phyloP scores from a whole-genome alignment of 345 rosid species.

The Geranium rotundifolium region DNA sequence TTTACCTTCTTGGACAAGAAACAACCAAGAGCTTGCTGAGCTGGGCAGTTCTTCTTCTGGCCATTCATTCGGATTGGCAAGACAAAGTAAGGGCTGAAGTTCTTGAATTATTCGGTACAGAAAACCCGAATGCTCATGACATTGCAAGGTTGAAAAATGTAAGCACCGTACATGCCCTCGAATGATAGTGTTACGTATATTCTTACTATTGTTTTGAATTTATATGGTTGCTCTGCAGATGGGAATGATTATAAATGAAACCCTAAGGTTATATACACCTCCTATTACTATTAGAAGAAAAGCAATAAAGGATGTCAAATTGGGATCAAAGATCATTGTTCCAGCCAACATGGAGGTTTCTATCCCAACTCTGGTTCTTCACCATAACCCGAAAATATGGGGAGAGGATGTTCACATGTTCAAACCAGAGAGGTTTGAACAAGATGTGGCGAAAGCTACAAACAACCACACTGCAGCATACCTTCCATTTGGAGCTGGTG shows the following conservation, averaged over 20 bases:
- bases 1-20: slow-evolving; percentile 26
- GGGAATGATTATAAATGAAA: slow-evolving; percentile 20
- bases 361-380: slow-evolving; percentile 18
- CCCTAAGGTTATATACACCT: slow-evolving; percentile 31
- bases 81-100: no score
- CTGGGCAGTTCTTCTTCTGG: no score
- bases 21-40: slow-evolving; percentile 14
- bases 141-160: slow-evolving; percentile 6
- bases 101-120: no score
- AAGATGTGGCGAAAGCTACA: slow-evolving; percentile 33
- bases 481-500: slow-evolving; percentile 31
- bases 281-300: slow-evolving; percentile 4
- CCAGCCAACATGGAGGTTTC: slow-evolving; percentile 13
- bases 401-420: slow-evolving; percentile 26
- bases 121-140: no score
- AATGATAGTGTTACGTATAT: no score
- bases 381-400: slow-evolving; percentile 30
- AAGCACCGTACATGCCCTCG: no score
- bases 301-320: slow-evolving; percentile 10
- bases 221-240: no score
- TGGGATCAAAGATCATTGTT: slow-evolving; percentile 20
- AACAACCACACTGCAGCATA: slow-evolving; percentile 21
- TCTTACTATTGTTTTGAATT: no score
- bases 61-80: no score
- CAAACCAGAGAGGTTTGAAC: no score